Percentiles rank a stretch among this genome's conserved stretches.
These are phyloP conservation scores for Globisporangium echinulatum DNA, from an alignment of 352 stramenopile genomes.

Conservation along the genomic window DNA sequence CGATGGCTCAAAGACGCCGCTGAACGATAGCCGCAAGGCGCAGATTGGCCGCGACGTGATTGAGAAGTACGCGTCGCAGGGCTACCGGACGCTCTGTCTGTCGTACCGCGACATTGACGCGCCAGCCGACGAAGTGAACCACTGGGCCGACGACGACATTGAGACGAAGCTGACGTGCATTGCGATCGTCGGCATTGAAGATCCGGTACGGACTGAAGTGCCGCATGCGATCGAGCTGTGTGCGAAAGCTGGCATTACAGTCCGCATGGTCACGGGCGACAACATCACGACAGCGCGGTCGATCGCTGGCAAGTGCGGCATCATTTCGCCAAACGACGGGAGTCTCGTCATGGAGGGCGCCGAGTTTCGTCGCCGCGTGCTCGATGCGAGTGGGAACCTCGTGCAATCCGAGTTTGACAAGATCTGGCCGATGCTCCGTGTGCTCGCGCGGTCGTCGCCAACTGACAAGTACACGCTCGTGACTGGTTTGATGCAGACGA, in stretches of 20 bases:
- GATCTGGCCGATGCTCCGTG: constrained; percentile 61
- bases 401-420: constrained; percentile 62
- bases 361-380: constrained; percentile 41
- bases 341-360: constrained; percentile 53
- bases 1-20: constrained; percentile 26
- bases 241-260: constrained; percentile 86
- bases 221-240: constrained; percentile 86
- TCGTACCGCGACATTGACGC: constrained; percentile 33
- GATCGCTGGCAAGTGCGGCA: constrained; percentile 86
- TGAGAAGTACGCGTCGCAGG: constrained; percentile 51
- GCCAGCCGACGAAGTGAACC: constrained; percentile 9
- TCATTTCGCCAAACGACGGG: constrained; percentile 65
- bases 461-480: constrained; percentile 70
- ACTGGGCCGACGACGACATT: constrained; percentile 18
- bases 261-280: constrained; percentile 92
- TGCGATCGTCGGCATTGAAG: constrained; percentile 89
- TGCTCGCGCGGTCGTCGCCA: constrained; percentile 53
- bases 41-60: constrained; percentile 45
- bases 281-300: constrained; percentile 85
- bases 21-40: constrained; percentile 25
- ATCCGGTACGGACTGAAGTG: constrained; percentile 90
- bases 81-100: constrained; percentile 74
- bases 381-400: constrained; percentile 48
- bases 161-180: constrained; percentile 38
- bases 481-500: constrained; percentile 54